phyloP scores from a whole-genome alignment of 768 basidiomycete species.

The Kwoniella sp. region DNA sequence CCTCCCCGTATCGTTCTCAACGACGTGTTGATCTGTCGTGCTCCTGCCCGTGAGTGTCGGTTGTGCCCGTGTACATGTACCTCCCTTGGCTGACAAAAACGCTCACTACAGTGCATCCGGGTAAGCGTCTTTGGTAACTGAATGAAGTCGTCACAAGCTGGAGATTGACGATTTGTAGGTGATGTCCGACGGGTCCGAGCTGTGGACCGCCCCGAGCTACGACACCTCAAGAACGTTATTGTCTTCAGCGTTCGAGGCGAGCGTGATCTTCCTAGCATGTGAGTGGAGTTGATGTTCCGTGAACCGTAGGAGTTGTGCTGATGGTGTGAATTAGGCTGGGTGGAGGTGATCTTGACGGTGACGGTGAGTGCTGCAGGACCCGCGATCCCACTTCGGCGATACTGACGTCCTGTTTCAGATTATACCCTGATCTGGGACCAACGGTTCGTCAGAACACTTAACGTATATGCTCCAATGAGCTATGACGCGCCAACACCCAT shows the following conservation, averaged over 20 bases:
- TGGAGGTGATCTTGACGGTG: conserved; percentile 54
- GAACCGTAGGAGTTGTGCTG: neutral
- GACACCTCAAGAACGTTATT: conserved; percentile 54
- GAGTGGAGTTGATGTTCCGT: conserved; percentile 7
- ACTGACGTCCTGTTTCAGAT: conserved; percentile 25
- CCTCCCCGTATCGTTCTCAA: conserved; percentile 32
- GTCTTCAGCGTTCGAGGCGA: conserved; percentile 50
- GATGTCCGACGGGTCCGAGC: conserved; percentile 51
- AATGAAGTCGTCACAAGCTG: neutral
- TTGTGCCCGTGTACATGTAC: neutral
- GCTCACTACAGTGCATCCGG: conserved; percentile 23
- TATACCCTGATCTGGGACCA: conserved; percentile 55
- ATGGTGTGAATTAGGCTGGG: conserved; percentile 41
- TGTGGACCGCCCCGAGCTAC: conserved; percentile 46
- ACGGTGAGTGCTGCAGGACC: conserved; percentile 24
- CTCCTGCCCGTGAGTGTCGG: conserved; percentile 46
- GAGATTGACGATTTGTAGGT: conserved; percentile 16
- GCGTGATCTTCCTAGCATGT: conserved; percentile 51
- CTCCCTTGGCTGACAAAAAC: neutral
- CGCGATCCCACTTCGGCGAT: too few species aligned
- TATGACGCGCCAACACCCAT: conserved; percentile 46
- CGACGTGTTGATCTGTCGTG: conserved; percentile 48
- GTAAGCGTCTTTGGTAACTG: conserved; percentile 8
- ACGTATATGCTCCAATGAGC: conserved; percentile 45
- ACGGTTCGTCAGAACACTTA: conserved; percentile 40